Percentiles rank a stretch among this genome's conserved stretches.
Evolutionary conservation across 257 asterid genomes (phyloP).

Genomic region (Buddleja alternifolia): DNA sequence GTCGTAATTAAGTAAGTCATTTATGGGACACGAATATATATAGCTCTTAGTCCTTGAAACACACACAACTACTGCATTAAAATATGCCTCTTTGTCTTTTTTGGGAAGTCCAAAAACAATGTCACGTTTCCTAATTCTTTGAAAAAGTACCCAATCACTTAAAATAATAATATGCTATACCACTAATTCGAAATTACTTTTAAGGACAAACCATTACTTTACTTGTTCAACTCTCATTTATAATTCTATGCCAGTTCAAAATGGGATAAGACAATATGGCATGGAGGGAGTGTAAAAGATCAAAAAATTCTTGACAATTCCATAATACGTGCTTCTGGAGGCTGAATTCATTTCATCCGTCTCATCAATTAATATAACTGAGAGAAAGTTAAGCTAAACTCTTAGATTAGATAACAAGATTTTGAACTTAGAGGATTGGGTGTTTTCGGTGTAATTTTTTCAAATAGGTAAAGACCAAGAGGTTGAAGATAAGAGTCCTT

Average conservation of each 20-base stretch:
- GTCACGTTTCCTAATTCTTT: background rate
- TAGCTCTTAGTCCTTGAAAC: too few species aligned
- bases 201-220: background rate
- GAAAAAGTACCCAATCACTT: background rate
- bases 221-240: background rate
- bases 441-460: background rate
- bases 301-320: background rate
- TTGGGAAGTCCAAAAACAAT: background rate
- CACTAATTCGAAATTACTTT: background rate
- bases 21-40: too few species aligned
- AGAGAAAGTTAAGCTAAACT: constrained; percentile 1
- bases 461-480: constrained; percentile 16
- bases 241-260: background rate
- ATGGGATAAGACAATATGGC: background rate
- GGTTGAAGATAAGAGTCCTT: constrained; percentile 35
- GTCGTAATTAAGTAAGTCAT: too few species aligned
- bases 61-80: too few species aligned
- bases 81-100: too few species aligned
- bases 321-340: background rate
- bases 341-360: background rate
- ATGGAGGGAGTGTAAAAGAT: background rate
- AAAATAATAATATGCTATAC: background rate
- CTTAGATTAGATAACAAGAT: background rate
- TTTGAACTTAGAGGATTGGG: background rate
- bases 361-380: background rate